Evolutionary conservation across 305 asterid species (phyloP), one percentile per base, ranked within the genome.

Genomic region (Solanum chacoense): DNA sequence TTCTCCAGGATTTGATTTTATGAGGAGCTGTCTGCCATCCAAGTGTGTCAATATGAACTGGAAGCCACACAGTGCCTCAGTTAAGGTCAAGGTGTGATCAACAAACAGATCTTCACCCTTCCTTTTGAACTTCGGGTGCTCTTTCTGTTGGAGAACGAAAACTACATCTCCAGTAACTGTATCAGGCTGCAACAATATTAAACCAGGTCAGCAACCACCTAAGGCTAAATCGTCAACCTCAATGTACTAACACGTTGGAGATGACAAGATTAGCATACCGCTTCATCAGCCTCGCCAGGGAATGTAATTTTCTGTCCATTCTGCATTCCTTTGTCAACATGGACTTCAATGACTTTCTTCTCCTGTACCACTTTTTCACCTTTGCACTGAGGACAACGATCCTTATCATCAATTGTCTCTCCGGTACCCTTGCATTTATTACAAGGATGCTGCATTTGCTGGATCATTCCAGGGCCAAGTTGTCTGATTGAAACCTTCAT

Each of bases 31-130:
- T 24, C 99, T 89, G 5, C 98, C 93, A 34, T 96, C 98, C 83
- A 96, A 89, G 87, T 95, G 99, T 11, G 95, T 38, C 85, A 96
- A 50, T 7, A 94, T 89, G 38, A 95, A 96, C 90, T 94, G 96
- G 92, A 96, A 96, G 29, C 99, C 99, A 74, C 99, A 96, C 14
- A 96, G 71, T 1, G 99, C 98, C 88, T 96, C 99, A 0, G 96
- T 93, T 10, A 96, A 94, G 0, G 94, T 88, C 76, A 95, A 89
- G 1, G 96, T 87, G 88, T 95, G 98, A 89, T 96, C 99, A 7
- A 94, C 91, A 72, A 94, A 96, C 8, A 96, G 94, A 76, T 95
- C 99, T 0, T 95, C 99, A 0, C 93, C 93, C 94, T 96, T 96
- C 89, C 99, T 91, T 93, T 95, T 96, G 88, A 94, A 94, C 73